Conservation (phyloP, 129 eudicot genomes). For the Kitagawia praeruptora region DNA sequence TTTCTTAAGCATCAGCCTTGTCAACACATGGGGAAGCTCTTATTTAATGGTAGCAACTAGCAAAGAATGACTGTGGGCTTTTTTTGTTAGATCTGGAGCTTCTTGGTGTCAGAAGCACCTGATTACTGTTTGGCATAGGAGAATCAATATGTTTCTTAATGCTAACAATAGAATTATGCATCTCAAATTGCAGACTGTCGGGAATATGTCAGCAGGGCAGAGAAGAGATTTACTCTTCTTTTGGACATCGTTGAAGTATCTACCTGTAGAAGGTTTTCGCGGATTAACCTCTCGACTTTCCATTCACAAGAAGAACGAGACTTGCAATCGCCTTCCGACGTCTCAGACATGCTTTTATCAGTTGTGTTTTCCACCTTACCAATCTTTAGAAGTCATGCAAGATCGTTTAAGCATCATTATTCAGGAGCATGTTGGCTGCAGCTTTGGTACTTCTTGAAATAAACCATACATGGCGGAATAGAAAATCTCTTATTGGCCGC, state of each 20-base stretch:
- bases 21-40: too few species aligned
- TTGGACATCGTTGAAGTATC: slow-evolving; percentile 84
- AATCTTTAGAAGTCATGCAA: slow-evolving; percentile 42
- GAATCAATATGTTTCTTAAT: background rate
- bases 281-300: slow-evolving; percentile 73
- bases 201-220: slow-evolving; percentile 50
- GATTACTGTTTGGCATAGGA: background rate
- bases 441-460: slow-evolving; percentile 80
- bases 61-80: too few species aligned
- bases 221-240: slow-evolving; percentile 69
- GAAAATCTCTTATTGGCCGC: slow-evolving; percentile 9
- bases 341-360: slow-evolving; percentile 90
- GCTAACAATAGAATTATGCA: background rate
- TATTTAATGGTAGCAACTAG: too few species aligned
- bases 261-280: slow-evolving; percentile 79
- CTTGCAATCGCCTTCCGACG: slow-evolving; percentile 57
- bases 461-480: background rate
- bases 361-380: slow-evolving; percentile 65
- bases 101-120: background rate
- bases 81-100: too few species aligned
- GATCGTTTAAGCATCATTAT: slow-evolving; percentile 53
- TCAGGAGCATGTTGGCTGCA: slow-evolving; percentile 74
- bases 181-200: slow-evolving; percentile 44
- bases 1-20: too few species aligned
- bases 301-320: slow-evolving; percentile 41